Conservation (phyloP, 805 yeast genomes). For the Pichia nanzhaoensis region DNA sequence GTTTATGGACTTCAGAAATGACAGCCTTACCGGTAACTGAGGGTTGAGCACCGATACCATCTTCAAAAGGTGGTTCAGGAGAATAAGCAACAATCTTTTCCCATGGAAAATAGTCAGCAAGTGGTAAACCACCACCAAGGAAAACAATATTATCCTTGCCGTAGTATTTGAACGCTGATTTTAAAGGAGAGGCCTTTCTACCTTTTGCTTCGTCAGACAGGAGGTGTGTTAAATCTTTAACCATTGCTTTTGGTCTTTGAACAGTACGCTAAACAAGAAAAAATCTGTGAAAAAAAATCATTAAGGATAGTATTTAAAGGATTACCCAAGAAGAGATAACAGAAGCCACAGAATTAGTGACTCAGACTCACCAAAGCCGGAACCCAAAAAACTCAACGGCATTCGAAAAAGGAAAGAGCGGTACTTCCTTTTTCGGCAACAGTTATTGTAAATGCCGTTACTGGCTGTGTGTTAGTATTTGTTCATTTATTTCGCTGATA, state of each 20-base stretch:
- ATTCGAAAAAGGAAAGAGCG: no score
- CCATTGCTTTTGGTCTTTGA: conserved; percentile 6
- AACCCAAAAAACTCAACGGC: no score
- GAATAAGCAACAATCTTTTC: conserved; percentile 62
- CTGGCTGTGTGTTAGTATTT: no score
- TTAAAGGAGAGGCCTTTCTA: conserved; percentile 74
- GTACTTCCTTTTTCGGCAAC: no score
- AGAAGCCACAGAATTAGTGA: background rate
- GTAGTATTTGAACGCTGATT: conserved; percentile 75
- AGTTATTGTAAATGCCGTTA: no score
- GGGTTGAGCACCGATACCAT: conserved; percentile 68
- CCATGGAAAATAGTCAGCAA: conserved; percentile 89
- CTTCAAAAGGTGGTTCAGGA: conserved; percentile 72
- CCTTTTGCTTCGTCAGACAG: conserved; percentile 72
- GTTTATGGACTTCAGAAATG: conserved; percentile 32
- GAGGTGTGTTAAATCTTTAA: conserved; percentile 65
- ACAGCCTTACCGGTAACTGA: conserved; percentile 34
- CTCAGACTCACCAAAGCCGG: background rate
- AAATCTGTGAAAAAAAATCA: no score
- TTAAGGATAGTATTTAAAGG: no score
- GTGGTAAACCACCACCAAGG: conserved; percentile 93
- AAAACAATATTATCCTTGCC: conserved; percentile 72
- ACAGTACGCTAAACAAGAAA: background rate
- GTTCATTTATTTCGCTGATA: no score
- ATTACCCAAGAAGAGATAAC: no score